Evolutionary conservation across 2,329 filamentous ascomycete species (phyloP), one percentile per base, ranked within the genome.

Genomic region (Aspergillus sergii): DNA sequence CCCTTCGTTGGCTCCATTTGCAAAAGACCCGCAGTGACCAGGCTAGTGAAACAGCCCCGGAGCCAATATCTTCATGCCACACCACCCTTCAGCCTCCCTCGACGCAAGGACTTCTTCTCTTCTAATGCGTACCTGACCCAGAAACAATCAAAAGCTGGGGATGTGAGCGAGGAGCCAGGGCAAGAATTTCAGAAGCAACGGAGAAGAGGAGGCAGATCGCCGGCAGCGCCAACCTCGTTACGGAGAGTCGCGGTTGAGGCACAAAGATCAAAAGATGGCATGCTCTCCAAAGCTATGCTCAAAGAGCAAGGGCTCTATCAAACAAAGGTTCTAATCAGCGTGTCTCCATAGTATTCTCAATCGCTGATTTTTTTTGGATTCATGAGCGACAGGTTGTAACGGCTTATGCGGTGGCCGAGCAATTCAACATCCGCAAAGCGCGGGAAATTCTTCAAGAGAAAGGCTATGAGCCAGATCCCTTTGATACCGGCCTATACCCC

Each of bases 181-280:
- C 41, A 61, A 19, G 71, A 75, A 43, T 57, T 64, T 4, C 74
- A 75, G 51, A 75, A 77, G 21, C 73, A 79, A 69, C 83, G 82
- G 71, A 81, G 83, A 61, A 85, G 86, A 66, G 75, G 78, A 8
- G 72, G 76, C n/a, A 78, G 85, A 65, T 80, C 80, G 28, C 81
- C 85, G 4, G 82, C 83, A 28, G 81, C 87, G 51, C 91, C 93
- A 68, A 91, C 89, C 65, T 95, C 92, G 2, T 82, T 97, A 36
- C 88, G 94, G 60, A 87, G 93, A 63, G 93, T 96, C 14, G 93
- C 94, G 36, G 91, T 93, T 21, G 93, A 95, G 71, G 93, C 94
- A 21, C 93, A 97, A 79, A 81, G 79, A 68, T 86, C 81, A 63
- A 83, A 80, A 68, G 82, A 83, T 70, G 81, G 81, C 1, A 80